phyloP scores from a whole-genome alignment of 2,329 filamentous ascomycete species.

The Hymenotorrendiella dingleyae region DNA sequence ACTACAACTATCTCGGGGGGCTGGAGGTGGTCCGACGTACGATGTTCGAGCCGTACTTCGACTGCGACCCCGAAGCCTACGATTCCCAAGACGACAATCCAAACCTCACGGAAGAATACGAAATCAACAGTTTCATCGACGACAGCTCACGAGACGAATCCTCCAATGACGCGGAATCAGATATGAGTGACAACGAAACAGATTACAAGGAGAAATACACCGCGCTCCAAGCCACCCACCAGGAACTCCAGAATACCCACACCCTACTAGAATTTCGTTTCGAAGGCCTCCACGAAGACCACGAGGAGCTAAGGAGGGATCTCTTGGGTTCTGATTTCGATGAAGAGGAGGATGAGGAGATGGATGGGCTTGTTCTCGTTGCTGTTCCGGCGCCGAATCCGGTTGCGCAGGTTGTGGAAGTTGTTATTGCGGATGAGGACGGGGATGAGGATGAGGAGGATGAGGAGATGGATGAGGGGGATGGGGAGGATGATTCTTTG shows the following conservation, averaged over 20 bases:
- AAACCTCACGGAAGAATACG: conserved; percentile 20
- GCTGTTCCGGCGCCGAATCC: conserved; percentile 14
- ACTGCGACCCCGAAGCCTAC: conserved; percentile 25
- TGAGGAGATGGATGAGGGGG: conserved; percentile 29
- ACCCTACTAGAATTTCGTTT: conserved; percentile 3
- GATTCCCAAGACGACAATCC: conserved; percentile 23
- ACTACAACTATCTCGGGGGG: no score
- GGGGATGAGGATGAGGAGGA: conserved; percentile 19
- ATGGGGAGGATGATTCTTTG: conserved; percentile 33
- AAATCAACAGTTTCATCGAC: conserved; percentile 17
- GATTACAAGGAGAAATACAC: conserved; percentile 20
- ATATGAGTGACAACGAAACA: conserved; percentile 13
- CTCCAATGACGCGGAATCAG: conserved; percentile 8
- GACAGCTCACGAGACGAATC: conserved; percentile 3
- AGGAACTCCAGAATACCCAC: conserved; percentile 1
- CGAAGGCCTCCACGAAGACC: conserved; percentile 1
- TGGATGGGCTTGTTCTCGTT: conserved; percentile 14
- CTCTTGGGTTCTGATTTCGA: conserved; percentile 15
- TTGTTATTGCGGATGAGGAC: conserved; percentile 19
- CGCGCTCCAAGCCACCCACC: conserved; percentile 1
- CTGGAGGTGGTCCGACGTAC: no score
- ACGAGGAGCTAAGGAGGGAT: conserved; percentile 13
- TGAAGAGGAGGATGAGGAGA: conserved; percentile 3
- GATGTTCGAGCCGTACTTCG: conserved; percentile 14
- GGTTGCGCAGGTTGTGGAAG: conserved; percentile 15